Conservation (phyloP, 768 basidiomycete species). For the Kwoniella bestiolae region DNA sequence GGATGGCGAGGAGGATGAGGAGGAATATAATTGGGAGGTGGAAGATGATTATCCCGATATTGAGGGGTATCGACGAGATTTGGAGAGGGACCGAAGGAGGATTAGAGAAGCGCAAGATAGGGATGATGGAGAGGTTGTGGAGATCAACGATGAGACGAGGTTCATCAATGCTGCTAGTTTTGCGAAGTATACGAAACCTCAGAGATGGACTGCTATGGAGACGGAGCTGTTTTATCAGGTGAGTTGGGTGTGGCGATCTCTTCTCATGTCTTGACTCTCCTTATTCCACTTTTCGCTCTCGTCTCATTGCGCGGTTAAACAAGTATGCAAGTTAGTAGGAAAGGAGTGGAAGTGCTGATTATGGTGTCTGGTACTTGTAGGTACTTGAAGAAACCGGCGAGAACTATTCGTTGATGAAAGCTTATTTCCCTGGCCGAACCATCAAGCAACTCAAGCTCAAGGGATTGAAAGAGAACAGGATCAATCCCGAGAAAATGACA, state of each 20-base stretch:
- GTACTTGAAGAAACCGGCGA: conserved; percentile 43
- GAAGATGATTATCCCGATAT: conserved; percentile 23
- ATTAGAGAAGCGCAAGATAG: conserved; percentile 21
- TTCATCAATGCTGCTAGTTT: conserved; percentile 40
- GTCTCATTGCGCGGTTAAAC: too few relatives aligned
- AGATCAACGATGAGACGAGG: conserved; percentile 41
- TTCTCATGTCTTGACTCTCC: not conserved
- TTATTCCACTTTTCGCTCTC: not conserved
- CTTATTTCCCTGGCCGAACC: conserved; percentile 44
- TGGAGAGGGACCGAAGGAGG: conserved; percentile 21
- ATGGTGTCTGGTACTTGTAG: conserved; percentile 8
- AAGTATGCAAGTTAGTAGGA: not conserved
- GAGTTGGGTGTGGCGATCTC: conserved; percentile 10
- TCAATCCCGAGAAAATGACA: conserved; percentile 40
- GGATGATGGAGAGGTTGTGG: conserved; percentile 32
- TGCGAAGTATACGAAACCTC: conserved; percentile 18
- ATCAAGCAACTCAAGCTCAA: conserved; percentile 42
- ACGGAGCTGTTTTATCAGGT: conserved; percentile 51
- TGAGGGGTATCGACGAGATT: conserved; percentile 25
- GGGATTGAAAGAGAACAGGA: conserved; percentile 31
- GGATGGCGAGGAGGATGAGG: conserved; percentile 26
- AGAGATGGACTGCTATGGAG: conserved; percentile 39
- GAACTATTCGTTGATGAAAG: conserved; percentile 41
- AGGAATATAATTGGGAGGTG: conserved; percentile 20
- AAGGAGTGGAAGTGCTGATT: not conserved